Percentiles rank a stretch among this genome's conserved stretches.
Evolutionary conservation across 2,329 filamentous ascomycete species (phyloP).

Genomic region (Sclerotinia borealis): DNA sequence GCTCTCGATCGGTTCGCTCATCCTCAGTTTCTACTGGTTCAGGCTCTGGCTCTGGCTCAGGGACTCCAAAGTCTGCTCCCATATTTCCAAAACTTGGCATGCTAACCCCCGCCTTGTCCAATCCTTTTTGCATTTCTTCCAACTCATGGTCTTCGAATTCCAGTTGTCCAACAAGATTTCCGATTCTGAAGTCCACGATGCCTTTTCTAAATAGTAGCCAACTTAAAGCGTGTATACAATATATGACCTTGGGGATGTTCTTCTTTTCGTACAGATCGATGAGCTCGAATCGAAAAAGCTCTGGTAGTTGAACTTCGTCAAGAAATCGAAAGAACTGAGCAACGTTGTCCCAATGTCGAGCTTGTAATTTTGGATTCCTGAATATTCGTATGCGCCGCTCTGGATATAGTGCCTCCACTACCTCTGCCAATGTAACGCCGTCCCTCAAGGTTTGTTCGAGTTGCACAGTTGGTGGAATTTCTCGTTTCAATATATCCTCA

Average conservation of each 20-base stretch:
- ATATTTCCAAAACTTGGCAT: conserved; percentile 99
- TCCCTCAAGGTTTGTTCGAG: conserved; percentile 88
- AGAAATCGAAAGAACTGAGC: conserved; percentile 93
- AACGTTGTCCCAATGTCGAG: conserved; percentile 95
- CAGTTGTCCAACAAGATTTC: conserved; percentile 90
- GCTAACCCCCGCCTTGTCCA: conserved; percentile 88
- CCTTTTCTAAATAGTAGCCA: conserved; percentile 96
- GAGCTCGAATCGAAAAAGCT: conserved; percentile 93
- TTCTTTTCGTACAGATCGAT: conserved; percentile 99
- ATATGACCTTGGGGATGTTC: conserved; percentile 98
- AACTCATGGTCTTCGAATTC: conserved; percentile 97
- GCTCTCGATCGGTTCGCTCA: conserved; percentile 75
- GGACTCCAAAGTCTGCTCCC: conserved; percentile 85
- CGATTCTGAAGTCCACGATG: conserved; percentile 91
- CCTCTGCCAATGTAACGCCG: conserved; percentile 88
- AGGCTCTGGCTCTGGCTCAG: conserved; percentile 67
- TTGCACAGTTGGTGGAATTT: conserved; percentile 87
- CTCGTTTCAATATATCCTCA: conserved; percentile 77
- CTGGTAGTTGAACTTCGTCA: conserved; percentile 84
- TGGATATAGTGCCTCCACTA: conserved; percentile 83
- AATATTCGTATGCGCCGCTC: conserved; percentile 76
- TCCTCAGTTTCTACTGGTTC: conserved; percentile 80
- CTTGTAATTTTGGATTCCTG: conserved; percentile 77
- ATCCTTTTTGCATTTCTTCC: conserved; percentile 91
- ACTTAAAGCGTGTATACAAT: conserved; percentile 94